Percentiles rank a stretch among this genome's conserved stretches.
These are phyloP conservation scores for Suillus tomentosus DNA, from an alignment of 768 basidiomycete genomes.

Conservation along the genomic window DNA sequence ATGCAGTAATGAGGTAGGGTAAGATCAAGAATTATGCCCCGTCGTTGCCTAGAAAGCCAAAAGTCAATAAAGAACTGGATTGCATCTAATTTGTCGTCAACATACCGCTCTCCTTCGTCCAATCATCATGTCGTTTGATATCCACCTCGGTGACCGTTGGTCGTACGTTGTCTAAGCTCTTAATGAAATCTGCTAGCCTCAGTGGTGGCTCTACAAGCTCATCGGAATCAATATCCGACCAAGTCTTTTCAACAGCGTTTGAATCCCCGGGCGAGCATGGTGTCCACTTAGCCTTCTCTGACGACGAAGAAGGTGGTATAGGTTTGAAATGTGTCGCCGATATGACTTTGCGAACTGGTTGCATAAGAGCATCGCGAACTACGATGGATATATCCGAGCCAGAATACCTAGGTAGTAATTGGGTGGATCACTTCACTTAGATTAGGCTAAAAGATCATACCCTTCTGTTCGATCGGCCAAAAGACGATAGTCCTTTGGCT, in stretches of 20 bases:
- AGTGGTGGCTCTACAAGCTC: conserved; percentile 90
- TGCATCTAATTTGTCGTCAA: conserved; percentile 12
- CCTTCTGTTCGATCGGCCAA: conserved; percentile 91
- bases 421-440: background rate
- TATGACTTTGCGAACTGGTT: conserved; percentile 95
- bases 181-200: conserved; percentile 76
- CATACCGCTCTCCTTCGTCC: conserved; percentile 84
- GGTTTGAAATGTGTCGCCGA: conserved; percentile 93
- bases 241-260: conserved; percentile 81
- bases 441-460: conserved; percentile 31
- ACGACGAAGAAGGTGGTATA: conserved; percentile 31
- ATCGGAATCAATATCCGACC: conserved; percentile 86
- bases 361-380: conserved; percentile 97
- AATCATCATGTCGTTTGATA: conserved; percentile 79
- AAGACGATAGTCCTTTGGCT: conserved; percentile 72
- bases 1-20: conserved; percentile 10
- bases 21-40: conserved; percentile 29
- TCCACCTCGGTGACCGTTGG: conserved; percentile 90
- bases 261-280: conserved; percentile 96
- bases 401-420: conserved; percentile 59
- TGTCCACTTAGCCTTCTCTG: conserved; percentile 66
- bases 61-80: background rate
- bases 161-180: conserved; percentile 72
- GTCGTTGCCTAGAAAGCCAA: conserved; percentile 27
- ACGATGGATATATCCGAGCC: conserved; percentile 95